These are phyloP conservation scores for Somion occarium DNA, from an alignment of 1,284 basidiomycete species.

Conservation along the genomic window DNA sequence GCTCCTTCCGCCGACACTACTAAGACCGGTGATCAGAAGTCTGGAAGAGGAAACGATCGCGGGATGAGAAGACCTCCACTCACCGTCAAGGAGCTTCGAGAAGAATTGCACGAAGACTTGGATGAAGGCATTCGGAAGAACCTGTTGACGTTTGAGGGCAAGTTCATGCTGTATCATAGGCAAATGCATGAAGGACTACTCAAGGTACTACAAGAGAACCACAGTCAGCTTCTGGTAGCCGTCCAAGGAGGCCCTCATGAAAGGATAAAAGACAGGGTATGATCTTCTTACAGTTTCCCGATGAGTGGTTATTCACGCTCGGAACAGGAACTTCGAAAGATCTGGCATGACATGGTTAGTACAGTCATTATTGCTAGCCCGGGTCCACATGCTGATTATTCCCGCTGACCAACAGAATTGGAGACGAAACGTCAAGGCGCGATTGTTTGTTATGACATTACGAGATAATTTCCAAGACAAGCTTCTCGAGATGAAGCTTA, in stretches of 20 bases:
- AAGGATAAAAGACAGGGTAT: conserved; percentile 22
- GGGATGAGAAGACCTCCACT: not conserved
- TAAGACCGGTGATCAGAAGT: too few relatives aligned
- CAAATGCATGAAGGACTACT: conserved; percentile 19
- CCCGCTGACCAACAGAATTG: too few relatives aligned
- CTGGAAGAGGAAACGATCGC: not conserved
- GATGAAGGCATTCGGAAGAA: conserved; percentile 24
- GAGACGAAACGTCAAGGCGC: conserved; percentile 31
- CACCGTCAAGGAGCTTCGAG: conserved; percentile 22
- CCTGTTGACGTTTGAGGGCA: conserved; percentile 23
- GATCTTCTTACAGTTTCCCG: not conserved
- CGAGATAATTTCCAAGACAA: conserved; percentile 30
- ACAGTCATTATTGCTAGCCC: too few relatives aligned
- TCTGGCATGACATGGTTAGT: conserved; percentile 29
- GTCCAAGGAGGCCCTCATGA: conserved; percentile 24
- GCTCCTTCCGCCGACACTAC: conserved; percentile 1
- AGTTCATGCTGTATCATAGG: conserved; percentile 28
- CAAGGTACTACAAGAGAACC: conserved; percentile 11
- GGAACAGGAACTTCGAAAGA: conserved; percentile 1
- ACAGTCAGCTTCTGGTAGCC: conserved; percentile 16
- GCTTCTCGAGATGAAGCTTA: conserved; percentile 7
- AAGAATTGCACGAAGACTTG: conserved; percentile 21
- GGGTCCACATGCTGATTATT: too few relatives aligned
- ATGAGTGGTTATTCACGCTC: not conserved
- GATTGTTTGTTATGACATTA: conserved; percentile 31